Conservation (phyloP, 495 filamentous ascomycete species). For the Pyronema domesticum region DNA sequence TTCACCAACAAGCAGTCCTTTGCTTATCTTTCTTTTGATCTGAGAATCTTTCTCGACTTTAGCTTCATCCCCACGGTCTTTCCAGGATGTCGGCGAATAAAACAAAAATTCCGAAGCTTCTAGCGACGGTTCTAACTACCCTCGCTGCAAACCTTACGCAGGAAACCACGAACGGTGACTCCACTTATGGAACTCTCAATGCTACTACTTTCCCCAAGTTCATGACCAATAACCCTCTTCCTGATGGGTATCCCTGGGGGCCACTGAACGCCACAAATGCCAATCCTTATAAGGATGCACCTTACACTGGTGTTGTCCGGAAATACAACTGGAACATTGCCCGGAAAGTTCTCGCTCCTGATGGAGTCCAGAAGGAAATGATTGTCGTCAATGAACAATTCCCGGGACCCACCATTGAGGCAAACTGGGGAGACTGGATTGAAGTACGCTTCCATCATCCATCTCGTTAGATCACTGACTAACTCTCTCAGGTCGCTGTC, state of each 20-base stretch:
- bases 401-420: constrained; percentile 21
- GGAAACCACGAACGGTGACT: background rate
- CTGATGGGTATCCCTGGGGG: constrained; percentile 1
- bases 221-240: constrained; percentile 2
- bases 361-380: constrained; percentile 13
- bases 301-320: constrained; percentile 32
- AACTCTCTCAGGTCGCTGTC: background rate
- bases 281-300: constrained; percentile 25
- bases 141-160: background rate
- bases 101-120: background rate
- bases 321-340: constrained; percentile 31
- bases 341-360: constrained; percentile 26
- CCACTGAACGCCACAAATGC: background rate
- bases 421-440: constrained; percentile 24
- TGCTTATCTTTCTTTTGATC: too few species aligned
- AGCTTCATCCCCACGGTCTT: too few species aligned
- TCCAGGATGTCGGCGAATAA: too few species aligned
- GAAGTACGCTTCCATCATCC: background rate
- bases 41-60: too few species aligned
- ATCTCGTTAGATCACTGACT: background rate
- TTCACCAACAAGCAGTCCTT: too few species aligned
- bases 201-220: constrained; percentile 1
- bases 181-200: background rate
- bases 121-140: background rate
- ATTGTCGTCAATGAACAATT: constrained; percentile 16